Conservation (phyloP, 2,329 filamentous ascomycete species). For the Alternaria sp. region DNA sequence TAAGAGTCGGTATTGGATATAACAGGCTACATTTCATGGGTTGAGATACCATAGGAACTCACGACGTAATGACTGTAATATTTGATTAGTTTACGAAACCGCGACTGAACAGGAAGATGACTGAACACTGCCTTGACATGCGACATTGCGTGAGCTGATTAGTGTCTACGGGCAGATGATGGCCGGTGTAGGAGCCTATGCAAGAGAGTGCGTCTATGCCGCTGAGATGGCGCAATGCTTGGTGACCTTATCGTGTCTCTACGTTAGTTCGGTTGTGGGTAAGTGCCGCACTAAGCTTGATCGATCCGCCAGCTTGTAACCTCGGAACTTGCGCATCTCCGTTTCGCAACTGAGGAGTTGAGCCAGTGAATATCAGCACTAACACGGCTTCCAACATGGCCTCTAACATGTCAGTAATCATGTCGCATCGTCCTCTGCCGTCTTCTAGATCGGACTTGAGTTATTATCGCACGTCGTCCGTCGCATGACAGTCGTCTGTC, state of each 20-base stretch:
- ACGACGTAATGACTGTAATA: background rate
- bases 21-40: background rate
- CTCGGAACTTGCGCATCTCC: constrained; percentile 11
- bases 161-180: background rate
- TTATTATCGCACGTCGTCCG: background rate
- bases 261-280: background rate
- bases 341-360: constrained; percentile 6
- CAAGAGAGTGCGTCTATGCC: background rate
- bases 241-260: background rate
- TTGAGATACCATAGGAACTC: background rate
- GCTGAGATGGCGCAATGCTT: background rate
- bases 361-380: background rate
- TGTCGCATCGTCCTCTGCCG: background rate
- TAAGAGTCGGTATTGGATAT: background rate
- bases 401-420: background rate
- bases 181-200: background rate
- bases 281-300: background rate
- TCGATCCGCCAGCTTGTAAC: background rate
- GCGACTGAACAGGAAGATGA: background rate
- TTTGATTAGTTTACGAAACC: background rate
- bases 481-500: background rate
- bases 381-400: background rate
- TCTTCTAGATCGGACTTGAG: background rate
- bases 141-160: background rate
- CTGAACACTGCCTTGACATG: background rate